Conservation (phyloP, 1,284 basidiomycete species). For the Volvariella surrecta region DNA sequence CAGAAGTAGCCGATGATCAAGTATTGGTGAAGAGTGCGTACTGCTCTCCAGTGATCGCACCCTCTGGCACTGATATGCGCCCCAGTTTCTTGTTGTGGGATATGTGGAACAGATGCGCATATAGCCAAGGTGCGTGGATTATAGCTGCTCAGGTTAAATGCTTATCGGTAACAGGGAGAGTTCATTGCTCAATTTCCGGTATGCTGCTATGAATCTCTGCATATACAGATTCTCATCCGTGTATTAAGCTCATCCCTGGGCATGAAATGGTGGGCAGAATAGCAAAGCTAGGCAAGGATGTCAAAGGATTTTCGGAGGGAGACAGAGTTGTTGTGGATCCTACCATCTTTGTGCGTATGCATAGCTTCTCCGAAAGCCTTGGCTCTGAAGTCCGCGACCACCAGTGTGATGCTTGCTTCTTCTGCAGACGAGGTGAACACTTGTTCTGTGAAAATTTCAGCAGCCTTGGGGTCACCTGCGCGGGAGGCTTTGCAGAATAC, state of each 20-base stretch:
- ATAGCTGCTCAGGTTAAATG: neutral
- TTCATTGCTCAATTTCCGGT: constrained; percentile 44
- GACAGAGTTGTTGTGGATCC: constrained; percentile 78
- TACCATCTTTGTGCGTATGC: constrained; percentile 43
- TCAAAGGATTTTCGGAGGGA: constrained; percentile 58
- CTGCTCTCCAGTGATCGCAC: neutral
- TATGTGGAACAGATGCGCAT: constrained; percentile 74
- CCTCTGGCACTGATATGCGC: too few relatives aligned
- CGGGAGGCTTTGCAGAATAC: constrained; percentile 86
- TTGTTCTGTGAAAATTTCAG: constrained; percentile 76
- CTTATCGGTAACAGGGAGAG: constrained; percentile 35
- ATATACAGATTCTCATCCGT: constrained; percentile 1
- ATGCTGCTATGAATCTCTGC: constrained; percentile 3
- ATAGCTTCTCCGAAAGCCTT: constrained; percentile 5
- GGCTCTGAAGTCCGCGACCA: constrained; percentile 2
- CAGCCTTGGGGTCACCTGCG: constrained; percentile 64
- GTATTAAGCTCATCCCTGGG: constrained; percentile 64
- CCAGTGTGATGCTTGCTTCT: constrained; percentile 77
- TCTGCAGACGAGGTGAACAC: constrained; percentile 68
- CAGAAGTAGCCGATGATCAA: constrained; percentile 53
- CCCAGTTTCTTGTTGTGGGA: constrained; percentile 27
- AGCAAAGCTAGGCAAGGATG: constrained; percentile 62
- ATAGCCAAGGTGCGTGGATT: constrained; percentile 45
- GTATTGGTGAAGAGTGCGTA: constrained; percentile 61
- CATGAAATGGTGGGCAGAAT: constrained; percentile 75